phyloP scores from a whole-genome alignment of 306 rosid species.

The Chamaecrista fasciculata region DNA sequence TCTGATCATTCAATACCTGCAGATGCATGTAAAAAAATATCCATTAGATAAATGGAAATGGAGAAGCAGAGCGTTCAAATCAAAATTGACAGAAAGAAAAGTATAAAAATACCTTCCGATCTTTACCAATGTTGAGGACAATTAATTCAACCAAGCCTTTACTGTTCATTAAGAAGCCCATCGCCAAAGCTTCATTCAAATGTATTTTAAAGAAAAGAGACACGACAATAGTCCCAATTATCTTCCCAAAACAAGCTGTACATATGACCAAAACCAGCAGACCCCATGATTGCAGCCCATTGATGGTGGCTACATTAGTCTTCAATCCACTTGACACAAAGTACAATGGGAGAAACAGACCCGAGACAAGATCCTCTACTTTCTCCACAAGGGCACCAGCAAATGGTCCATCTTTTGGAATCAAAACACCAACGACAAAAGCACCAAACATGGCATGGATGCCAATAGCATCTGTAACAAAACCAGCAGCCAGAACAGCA shows the following conservation, averaged over 20 bases:
- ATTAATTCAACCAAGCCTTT: slow-evolving; percentile 91
- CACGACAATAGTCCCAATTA: slow-evolving; percentile 62
- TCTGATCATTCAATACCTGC: slow-evolving; percentile 91
- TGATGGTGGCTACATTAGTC: slow-evolving; percentile 74
- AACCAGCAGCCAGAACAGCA: slow-evolving; percentile 76
- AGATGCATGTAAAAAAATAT: slow-evolving; percentile 22
- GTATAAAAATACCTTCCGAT: slow-evolving; percentile 58
- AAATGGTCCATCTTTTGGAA: slow-evolving; percentile 76
- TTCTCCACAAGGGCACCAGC: slow-evolving; percentile 74
- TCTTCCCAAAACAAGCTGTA: slow-evolving; percentile 86
- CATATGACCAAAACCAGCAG: slow-evolving; percentile 60
- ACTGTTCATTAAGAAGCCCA: slow-evolving; percentile 86
- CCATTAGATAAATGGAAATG: not conserved
- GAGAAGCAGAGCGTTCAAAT: slow-evolving; percentile 3
- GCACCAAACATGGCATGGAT: slow-evolving; percentile 96
- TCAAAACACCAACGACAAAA: slow-evolving; percentile 69
- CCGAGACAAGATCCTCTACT: slow-evolving; percentile 87
- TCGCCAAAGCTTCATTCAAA: slow-evolving; percentile 58
- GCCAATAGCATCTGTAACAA: slow-evolving; percentile 75
- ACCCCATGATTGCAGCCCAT: slow-evolving; percentile 83
- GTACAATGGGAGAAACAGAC: slow-evolving; percentile 75
- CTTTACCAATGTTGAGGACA: slow-evolving; percentile 91
- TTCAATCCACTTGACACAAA: slow-evolving; percentile 90
- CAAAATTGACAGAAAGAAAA: slow-evolving; percentile 15
- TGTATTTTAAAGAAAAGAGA: slow-evolving; percentile 59